Evolutionary conservation across 2,329 filamentous ascomycete genomes (phyloP).

Genomic region (Bipolaris victoriae): DNA sequence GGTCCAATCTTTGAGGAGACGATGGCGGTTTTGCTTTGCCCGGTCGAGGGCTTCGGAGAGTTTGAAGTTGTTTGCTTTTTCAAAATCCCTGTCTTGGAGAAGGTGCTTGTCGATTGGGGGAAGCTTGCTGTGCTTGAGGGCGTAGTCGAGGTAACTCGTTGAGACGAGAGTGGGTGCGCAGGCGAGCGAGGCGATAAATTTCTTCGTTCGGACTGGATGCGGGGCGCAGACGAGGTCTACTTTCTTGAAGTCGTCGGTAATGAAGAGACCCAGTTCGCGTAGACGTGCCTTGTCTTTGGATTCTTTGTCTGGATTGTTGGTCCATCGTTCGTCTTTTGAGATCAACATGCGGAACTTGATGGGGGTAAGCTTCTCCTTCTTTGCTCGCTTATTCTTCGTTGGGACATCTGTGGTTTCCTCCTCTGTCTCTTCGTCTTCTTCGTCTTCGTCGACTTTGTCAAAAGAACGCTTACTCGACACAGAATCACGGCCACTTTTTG

Average conservation of each 20-base stretch:
- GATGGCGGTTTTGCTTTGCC: conserved; percentile 77
- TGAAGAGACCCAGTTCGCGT: conserved; percentile 79
- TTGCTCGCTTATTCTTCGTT: conserved; percentile 66
- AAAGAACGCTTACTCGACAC: conserved; percentile 54
- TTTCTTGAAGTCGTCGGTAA: conserved; percentile 74
- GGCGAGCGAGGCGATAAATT: conserved; percentile 88
- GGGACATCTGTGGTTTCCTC: conserved; percentile 59
- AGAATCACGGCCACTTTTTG: conserved; percentile 46
- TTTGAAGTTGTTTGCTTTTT: conserved; percentile 72
- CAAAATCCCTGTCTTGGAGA: conserved; percentile 74
- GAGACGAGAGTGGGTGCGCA: conserved; percentile 78
- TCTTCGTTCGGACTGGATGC: conserved; percentile 84
- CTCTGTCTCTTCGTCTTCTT: conserved; percentile 49
- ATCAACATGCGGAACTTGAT: conserved; percentile 78
- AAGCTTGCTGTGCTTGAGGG: conserved; percentile 71
- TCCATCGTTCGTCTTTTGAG: conserved; percentile 85
- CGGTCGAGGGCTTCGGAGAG: conserved; percentile 71
- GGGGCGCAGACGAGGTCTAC: conserved; percentile 91
- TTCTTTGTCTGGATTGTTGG: conserved; percentile 73
- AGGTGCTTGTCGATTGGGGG: conserved; percentile 69
- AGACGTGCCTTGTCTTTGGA: conserved; percentile 81
- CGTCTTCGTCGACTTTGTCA: conserved; percentile 53
- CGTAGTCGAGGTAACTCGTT: conserved; percentile 78
- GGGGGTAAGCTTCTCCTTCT: conserved; percentile 58
- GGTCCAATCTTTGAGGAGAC: conserved; percentile 74